Evolutionary conservation across 2,329 filamentous ascomycete genomes (phyloP), one percentile per base, ranked within the genome.

Genomic region (Waltergamsia citrina): DNA sequence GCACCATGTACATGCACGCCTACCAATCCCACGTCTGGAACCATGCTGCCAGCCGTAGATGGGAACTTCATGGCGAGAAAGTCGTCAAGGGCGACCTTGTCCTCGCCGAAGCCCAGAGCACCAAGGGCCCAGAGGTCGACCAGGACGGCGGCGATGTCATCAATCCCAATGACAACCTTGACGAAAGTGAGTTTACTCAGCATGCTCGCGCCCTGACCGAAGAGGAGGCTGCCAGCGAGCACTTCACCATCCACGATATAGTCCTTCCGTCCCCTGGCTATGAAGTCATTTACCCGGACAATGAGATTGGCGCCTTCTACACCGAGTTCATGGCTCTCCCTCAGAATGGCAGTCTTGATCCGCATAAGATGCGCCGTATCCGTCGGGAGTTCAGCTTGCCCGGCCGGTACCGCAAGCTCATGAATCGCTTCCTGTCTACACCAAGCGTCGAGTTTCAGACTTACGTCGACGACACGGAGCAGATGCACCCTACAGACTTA

Each of bases 21-120:
- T 96, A 95, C 59, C 92, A 98, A 56, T 94, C 85, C 6, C 74
- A 87, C 24, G 79, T 98, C 7, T 98, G 90, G 90, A 98, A 98
- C 60, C 74, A 78, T 44, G 84, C 78, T 10, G 85, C 78, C 2
- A 86, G 84, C 43, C 77, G 81, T 46, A 81, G 92, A 30, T 94
- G 86, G 81, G 73, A 78, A 27, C 62, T 74, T 3, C 81, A 82
- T 51, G 87, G 88, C 33, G 58, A 68, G 38, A 70, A 69, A 35
- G 85, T 95, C 12, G 71, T 94, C 11, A 74, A 81, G 45, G 92
- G 92, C 21, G 92, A 98, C 54, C 71, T 98, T 9, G 77, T 95
- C 28, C 67, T 94, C 16, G 53, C 62, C 31, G 56, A 57, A 15
- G 51, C 52, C 19, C 71, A 35, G 71, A 77, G 35, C 78, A 80